Evolutionary conservation across 2,329 filamentous ascomycete genomes (phyloP).

Genomic region (Cercospora nicotianae): DNA sequence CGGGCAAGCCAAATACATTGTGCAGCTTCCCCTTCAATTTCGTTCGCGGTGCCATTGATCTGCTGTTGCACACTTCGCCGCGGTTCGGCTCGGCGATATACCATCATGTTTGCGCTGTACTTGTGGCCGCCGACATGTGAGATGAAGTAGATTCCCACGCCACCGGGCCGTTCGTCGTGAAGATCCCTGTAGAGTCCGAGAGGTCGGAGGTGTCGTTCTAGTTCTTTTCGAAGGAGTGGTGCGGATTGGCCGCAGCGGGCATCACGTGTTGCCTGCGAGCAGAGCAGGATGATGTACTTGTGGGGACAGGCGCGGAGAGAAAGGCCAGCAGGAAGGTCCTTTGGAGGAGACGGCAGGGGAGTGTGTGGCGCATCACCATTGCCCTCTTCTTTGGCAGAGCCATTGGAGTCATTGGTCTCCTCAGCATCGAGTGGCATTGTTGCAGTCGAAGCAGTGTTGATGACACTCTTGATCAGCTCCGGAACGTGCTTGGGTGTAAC

Average conservation of each 20-base stretch:
- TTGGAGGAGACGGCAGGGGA: constrained; percentile 19
- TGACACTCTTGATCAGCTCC: constrained; percentile 67
- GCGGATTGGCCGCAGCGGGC: constrained; percentile 93
- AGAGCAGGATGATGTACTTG: constrained; percentile 83
- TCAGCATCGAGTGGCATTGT: constrained; percentile 57
- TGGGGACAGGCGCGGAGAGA: constrained; percentile 72
- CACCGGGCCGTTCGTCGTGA: constrained; percentile 83
- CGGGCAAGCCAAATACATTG: constrained; percentile 94
- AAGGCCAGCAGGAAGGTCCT: constrained; percentile 42
- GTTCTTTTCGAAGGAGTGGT: constrained; percentile 80
- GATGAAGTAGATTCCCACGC: constrained; percentile 95
- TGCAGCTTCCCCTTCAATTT: constrained; percentile 56
- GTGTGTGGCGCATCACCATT: constrained; percentile 21
- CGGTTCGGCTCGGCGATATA: constrained; percentile 67
- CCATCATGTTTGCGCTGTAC: constrained; percentile 89
- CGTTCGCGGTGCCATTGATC: constrained; percentile 42
- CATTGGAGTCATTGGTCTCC: constrained; percentile 8
- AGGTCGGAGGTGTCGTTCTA: constrained; percentile 83
- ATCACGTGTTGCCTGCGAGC: constrained; percentile 91
- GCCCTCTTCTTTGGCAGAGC: constrained; percentile 11
- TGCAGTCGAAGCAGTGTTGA: constrained; percentile 73
- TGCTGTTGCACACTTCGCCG: constrained; percentile 31
- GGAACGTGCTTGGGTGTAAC: constrained; percentile 75
- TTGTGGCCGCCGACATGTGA: constrained; percentile 96
- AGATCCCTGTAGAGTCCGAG: constrained; percentile 83